These are phyloP conservation scores for Xylaria scruposa DNA, from an alignment of 495 filamentous ascomycete species.

Conservation along the genomic window DNA sequence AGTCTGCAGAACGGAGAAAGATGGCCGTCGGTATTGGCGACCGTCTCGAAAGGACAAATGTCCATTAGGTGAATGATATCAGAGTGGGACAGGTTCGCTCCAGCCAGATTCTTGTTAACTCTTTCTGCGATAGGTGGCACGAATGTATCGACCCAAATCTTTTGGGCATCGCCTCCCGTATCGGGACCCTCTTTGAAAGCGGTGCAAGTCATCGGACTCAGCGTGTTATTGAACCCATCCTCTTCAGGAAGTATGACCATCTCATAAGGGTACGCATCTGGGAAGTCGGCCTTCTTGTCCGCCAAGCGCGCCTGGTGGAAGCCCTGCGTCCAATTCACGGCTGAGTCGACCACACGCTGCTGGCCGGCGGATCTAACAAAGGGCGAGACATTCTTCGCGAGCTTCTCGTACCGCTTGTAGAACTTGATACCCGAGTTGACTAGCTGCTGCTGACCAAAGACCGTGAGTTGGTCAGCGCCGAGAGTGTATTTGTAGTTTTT, in stretches of 20 bases:
- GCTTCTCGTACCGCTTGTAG: constrained; percentile 69
- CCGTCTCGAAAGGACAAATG: constrained; percentile 80
- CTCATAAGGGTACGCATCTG: constrained; percentile 56
- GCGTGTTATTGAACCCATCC: constrained; percentile 72
- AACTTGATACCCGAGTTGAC: constrained; percentile 75
- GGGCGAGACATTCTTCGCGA: constrained; percentile 61
- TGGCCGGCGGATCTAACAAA: constrained; percentile 77
- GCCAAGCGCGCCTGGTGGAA: constrained; percentile 64
- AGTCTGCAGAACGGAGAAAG: constrained; percentile 73
- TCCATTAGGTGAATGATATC: constrained; percentile 80
- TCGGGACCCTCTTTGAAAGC: constrained; percentile 62
- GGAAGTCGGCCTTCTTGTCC: constrained; percentile 43
- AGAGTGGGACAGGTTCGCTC: constrained; percentile 61
- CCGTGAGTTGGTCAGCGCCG: constrained; percentile 75
- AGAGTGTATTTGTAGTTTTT: constrained; percentile 72
- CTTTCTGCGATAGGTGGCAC: constrained; percentile 65
- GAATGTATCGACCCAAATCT: constrained; percentile 62
- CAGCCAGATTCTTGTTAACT: constrained; percentile 66
- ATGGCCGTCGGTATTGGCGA: constrained; percentile 55
- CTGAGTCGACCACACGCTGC: constrained; percentile 75
- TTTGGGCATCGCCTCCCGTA: constrained; percentile 57
- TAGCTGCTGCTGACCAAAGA: constrained; percentile 75
- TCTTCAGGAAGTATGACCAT: constrained; percentile 71
- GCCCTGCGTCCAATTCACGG: constrained; percentile 73
- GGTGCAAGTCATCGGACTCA: constrained; percentile 73